Percentiles rank a stretch among this genome's conserved stretches.
phyloP scores from a whole-genome alignment of 1,139 yeast genomes.

The Suhomyces bokatorum region DNA sequence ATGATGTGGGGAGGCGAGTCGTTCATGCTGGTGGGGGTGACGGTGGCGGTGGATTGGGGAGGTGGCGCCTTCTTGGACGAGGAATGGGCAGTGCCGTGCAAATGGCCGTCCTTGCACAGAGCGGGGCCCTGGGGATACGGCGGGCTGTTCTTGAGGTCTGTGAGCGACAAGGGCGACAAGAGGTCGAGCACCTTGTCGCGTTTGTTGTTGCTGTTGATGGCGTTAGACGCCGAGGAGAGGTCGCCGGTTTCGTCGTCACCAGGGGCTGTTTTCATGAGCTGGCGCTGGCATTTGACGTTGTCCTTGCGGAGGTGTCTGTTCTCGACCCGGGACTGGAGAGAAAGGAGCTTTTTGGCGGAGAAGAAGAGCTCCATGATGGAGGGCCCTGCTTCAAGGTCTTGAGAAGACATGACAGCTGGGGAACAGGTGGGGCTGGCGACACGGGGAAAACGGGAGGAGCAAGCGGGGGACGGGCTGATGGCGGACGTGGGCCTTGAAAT shows the following conservation, averaged over 20 bases:
- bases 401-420: constrained; percentile 11
- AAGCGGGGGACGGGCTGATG: not conserved
- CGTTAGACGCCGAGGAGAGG: no score
- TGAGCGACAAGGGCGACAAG: constrained; percentile 44
- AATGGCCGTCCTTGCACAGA: constrained; percentile 1
- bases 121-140: constrained; percentile 11
- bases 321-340: constrained; percentile 44
- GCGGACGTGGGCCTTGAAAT: not conserved
- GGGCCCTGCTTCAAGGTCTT: constrained; percentile 30
- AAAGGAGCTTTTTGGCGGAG: constrained; percentile 44
- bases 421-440: not conserved
- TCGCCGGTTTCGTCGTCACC: not conserved
- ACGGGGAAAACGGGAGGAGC: not conserved
- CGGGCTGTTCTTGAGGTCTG: constrained; percentile 31
- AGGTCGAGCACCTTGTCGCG: constrained; percentile 32
- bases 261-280: constrained; percentile 9
- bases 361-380: constrained; percentile 45
- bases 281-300: constrained; percentile 25
- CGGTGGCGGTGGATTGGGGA: constrained; percentile 3
- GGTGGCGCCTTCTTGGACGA: not conserved
- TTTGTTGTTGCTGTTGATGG: constrained; percentile 7
- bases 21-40: constrained; percentile 31
- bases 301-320: constrained; percentile 43
- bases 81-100: not conserved
- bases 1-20: constrained; percentile 23